A percentile compares a stretch with the other conserved stretches of the same genome.
These are phyloP conservation scores for Fusarium phyllophilum DNA, from an alignment of 2,329 filamentous ascomycete species.

Conservation along the genomic window DNA sequence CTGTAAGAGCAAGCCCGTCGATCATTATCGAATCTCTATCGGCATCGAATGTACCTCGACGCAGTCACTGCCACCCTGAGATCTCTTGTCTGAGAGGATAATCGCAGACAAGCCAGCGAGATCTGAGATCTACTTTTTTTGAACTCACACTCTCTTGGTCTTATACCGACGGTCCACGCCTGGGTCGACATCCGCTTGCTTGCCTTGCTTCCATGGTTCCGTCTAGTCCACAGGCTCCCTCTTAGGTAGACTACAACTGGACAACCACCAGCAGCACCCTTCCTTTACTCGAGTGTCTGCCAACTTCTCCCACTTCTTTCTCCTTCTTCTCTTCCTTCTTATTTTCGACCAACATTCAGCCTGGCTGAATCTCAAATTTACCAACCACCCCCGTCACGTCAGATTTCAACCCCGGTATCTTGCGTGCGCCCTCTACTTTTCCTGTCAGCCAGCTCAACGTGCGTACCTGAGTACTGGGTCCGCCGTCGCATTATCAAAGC, in stretches of 20 bases:
- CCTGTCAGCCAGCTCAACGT: slow-evolving; percentile 11
- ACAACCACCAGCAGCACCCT: slow-evolving; percentile 17
- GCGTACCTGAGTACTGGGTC: slow-evolving; percentile 31
- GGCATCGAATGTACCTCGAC: neutral
- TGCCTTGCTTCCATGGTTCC: slow-evolving; percentile 24
- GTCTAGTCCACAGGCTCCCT: slow-evolving; percentile 12
- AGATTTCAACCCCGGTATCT: slow-evolving; percentile 29
- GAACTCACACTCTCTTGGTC: neutral
- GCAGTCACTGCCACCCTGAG: neutral
- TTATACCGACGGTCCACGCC: slow-evolving; percentile 4
- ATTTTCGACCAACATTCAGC: neutral
- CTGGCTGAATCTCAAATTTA: slow-evolving; percentile 14
- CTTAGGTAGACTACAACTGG: slow-evolving; percentile 30
- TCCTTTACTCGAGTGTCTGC: slow-evolving; percentile 23
- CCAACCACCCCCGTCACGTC: slow-evolving; percentile 31
- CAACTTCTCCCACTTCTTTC: slow-evolving; percentile 30
- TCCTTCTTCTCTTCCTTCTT: slow-evolving; percentile 15
- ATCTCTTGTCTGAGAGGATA: slow-evolving; percentile 8
- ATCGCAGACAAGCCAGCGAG: slow-evolving; percentile 2
- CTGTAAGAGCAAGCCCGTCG: slow-evolving; percentile 35
- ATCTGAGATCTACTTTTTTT: slow-evolving; percentile 18
- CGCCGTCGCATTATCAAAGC: slow-evolving; percentile 28
- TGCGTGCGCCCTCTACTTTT: slow-evolving; percentile 21
- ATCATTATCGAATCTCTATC: slow-evolving; percentile 20
- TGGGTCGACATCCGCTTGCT: slow-evolving; percentile 18